phyloP scores from a whole-genome alignment of 2,329 filamentous ascomycete genomes.

The Colletotrichum tropicale region DNA sequence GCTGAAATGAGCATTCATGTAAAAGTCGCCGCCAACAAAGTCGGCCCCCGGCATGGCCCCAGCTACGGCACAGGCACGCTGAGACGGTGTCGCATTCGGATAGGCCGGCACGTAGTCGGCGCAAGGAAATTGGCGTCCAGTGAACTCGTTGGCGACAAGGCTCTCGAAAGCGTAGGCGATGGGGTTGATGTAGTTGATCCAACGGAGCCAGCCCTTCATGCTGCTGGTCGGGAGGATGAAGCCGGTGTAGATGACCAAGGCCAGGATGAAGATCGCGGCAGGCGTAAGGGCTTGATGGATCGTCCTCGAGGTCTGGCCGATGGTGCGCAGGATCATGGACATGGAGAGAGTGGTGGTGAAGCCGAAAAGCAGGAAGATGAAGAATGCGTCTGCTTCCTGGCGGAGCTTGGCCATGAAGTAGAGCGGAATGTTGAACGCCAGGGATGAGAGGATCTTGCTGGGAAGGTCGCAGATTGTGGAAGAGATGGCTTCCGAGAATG shows the following conservation, averaged over 20 bases:
- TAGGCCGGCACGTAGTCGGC: slow-evolving; percentile 25
- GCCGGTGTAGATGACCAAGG: slow-evolving; percentile 59
- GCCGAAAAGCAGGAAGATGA: slow-evolving; percentile 56
- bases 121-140: slow-evolving; percentile 48
- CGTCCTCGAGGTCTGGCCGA: slow-evolving; percentile 53
- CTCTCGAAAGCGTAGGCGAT: slow-evolving; percentile 67
- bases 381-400: slow-evolving; percentile 57
- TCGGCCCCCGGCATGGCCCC: slow-evolving; percentile 47
- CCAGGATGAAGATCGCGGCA: slow-evolving; percentile 55
- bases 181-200: slow-evolving; percentile 61
- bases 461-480: slow-evolving; percentile 12
- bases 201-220: slow-evolving; percentile 48
- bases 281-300: slow-evolving; percentile 57
- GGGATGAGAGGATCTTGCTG: slow-evolving; percentile 47
- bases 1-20: slow-evolving; percentile 46
- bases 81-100: slow-evolving; percentile 8
- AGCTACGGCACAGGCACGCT: slow-evolving; percentile 46
- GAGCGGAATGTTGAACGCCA: slow-evolving; percentile 64
- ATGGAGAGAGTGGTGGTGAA: slow-evolving; percentile 53
- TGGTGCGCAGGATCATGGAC: slow-evolving; percentile 55
- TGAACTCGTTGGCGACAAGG: slow-evolving; percentile 69
- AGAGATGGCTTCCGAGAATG: slow-evolving; percentile 19
- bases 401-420: slow-evolving; percentile 71
- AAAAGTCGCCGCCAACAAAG: slow-evolving; percentile 48
- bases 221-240: slow-evolving; percentile 48